Evolutionary conservation across 2,329 filamentous ascomycete species (phyloP).

Genomic region (Aureobasidium vineae): DNA sequence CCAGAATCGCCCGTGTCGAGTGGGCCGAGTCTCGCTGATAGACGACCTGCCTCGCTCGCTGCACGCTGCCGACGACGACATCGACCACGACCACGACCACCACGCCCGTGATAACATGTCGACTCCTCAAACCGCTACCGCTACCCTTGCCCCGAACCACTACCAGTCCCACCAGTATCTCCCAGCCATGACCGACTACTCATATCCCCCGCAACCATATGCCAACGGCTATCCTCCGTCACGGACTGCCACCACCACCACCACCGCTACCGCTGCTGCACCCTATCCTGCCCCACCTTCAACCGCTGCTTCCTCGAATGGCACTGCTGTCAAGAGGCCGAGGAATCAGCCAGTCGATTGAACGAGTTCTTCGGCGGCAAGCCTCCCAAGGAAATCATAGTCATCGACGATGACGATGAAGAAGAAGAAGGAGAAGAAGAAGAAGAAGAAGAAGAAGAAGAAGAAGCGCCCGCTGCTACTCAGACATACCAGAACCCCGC

Average conservation of each 20-base stretch:
- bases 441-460: background rate
- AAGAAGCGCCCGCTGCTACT: slow-evolving; percentile 27
- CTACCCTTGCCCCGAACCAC: slow-evolving; percentile 40
- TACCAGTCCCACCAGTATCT: slow-evolving; percentile 44
- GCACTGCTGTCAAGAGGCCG: slow-evolving; percentile 26
- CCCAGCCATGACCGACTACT: slow-evolving; percentile 33
- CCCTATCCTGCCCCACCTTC: slow-evolving; percentile 8
- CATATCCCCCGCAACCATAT: slow-evolving; percentile 31
- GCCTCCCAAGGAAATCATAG: slow-evolving; percentile 51
- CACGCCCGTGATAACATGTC: slow-evolving; percentile 38
- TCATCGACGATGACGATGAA: slow-evolving; percentile 50
- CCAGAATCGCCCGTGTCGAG: background rate
- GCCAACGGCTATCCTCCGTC: slow-evolving; percentile 41
- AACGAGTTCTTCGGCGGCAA: slow-evolving; percentile 40
- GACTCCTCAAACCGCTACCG: slow-evolving; percentile 47
- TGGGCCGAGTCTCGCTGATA: slow-evolving; percentile 1
- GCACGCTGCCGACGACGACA: slow-evolving; percentile 11
- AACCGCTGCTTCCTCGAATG: slow-evolving; percentile 17
- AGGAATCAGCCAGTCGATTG: slow-evolving; percentile 38
- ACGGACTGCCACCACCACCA: slow-evolving; percentile 35
- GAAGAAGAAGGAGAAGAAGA: background rate
- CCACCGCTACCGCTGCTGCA: slow-evolving; percentile 31
- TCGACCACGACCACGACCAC: background rate
- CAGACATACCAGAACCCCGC: slow-evolving; percentile 28
- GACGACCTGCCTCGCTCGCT: slow-evolving; percentile 4